phyloP scores from a whole-genome alignment of 1,139 yeast genomes.

The Eremothecium coryli region DNA sequence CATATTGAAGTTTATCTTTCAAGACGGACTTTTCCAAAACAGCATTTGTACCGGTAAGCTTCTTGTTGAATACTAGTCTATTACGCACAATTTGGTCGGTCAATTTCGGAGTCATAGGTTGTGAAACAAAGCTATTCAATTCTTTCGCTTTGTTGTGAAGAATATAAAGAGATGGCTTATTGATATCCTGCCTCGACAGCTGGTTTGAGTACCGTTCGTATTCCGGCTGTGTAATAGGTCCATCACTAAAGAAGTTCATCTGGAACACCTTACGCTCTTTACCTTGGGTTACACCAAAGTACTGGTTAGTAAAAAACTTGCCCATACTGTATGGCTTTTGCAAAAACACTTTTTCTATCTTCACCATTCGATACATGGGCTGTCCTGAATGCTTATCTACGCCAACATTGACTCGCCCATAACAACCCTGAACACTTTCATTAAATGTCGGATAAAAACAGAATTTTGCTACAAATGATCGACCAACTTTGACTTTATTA shows the following conservation, averaged over 20 bases:
- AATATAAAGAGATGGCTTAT: conserved; percentile 53
- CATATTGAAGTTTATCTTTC: conserved; percentile 67
- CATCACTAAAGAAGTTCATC: conserved; percentile 72
- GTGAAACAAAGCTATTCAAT: conserved; percentile 50
- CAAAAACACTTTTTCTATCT: conserved; percentile 54
- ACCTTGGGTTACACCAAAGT: conserved; percentile 48
- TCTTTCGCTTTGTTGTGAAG: conserved; percentile 59
- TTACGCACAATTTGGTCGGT: conserved; percentile 72
- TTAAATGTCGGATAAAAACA: conserved; percentile 78
- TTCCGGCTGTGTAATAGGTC: conserved; percentile 58
- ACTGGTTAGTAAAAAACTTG: conserved; percentile 47
- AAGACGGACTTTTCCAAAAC: conserved; percentile 68
- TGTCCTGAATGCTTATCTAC: conserved; percentile 50
- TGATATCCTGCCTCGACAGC: conserved; percentile 49
- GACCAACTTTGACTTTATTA: conserved; percentile 65
- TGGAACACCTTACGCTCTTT: conserved; percentile 57
- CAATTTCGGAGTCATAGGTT: conserved; percentile 63
- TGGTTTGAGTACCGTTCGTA: conserved; percentile 59
- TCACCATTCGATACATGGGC: conserved; percentile 77
- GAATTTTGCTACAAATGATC: conserved; percentile 62
- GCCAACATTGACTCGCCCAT: conserved; percentile 77
- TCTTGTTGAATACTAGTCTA: conserved; percentile 52
- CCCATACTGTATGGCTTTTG: conserved; percentile 53
- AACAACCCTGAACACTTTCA: conserved; percentile 60
- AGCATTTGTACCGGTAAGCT: conserved; percentile 60